Conservation (phyloP, 768 basidiomycete genomes). For the Suillus weaverae region DNA sequence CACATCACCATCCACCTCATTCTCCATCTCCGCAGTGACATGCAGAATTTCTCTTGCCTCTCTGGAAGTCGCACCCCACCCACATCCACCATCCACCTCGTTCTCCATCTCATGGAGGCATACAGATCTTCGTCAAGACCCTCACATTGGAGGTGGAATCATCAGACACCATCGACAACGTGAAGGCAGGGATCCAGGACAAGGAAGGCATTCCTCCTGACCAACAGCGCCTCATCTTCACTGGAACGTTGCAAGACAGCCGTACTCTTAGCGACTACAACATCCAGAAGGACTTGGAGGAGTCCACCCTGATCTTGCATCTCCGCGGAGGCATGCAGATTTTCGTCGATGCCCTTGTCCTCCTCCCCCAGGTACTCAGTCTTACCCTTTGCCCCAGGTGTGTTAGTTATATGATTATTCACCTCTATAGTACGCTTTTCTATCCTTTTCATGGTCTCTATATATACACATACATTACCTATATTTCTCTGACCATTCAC, state of each 20-base stretch:
- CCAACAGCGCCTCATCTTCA: constrained; percentile 89
- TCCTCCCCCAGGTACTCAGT: too few relatives aligned
- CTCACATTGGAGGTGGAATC: constrained; percentile 90
- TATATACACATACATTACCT: too few relatives aligned
- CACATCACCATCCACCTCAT: too few relatives aligned
- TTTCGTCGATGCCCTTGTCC: too few relatives aligned
- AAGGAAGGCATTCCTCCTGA: constrained; percentile 82
- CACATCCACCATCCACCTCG: constrained; percentile 69
- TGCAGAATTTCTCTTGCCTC: too few relatives aligned
- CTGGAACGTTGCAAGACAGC: constrained; percentile 93
- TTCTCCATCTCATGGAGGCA: constrained; percentile 84
- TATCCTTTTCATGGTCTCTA: too few relatives aligned
- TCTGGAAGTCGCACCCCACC: too few relatives aligned
- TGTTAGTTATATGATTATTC: too few relatives aligned
- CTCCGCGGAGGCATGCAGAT: constrained; percentile 74
- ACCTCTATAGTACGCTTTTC: too few relatives aligned
- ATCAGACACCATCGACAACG: constrained; percentile 91
- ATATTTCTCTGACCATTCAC: too few relatives aligned
- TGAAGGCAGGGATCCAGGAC: constrained; percentile 80
- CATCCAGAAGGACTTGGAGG: constrained; percentile 89
- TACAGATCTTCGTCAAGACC: constrained; percentile 91
- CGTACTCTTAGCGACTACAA: constrained; percentile 83
- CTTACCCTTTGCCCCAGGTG: too few relatives aligned
- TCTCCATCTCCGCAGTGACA: too few relatives aligned
- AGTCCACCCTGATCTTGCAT: constrained; percentile 72